These are phyloP conservation scores for Dysphania ambrosioides DNA, from an alignment of 148 eudicot genomes.

Conservation along the genomic window DNA sequence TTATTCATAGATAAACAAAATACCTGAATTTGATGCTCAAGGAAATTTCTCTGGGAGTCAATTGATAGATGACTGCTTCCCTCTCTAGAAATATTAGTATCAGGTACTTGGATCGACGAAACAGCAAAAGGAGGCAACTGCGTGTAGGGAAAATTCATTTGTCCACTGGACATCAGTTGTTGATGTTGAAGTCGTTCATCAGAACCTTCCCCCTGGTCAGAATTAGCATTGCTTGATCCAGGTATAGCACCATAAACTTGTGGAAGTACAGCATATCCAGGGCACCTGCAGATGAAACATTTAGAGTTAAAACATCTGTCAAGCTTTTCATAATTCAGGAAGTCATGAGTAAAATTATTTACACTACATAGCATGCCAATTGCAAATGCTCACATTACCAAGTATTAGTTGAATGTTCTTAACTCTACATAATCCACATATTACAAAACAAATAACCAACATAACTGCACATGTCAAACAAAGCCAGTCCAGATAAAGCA, in stretches of 20 bases:
- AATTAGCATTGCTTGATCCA: conserved; percentile 25
- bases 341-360: too few species aligned
- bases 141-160: conserved; percentile 30
- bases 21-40: conserved; percentile 85
- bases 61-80: conserved; percentile 34
- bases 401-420: not conserved
- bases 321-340: not conserved
- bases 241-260: conserved; percentile 32
- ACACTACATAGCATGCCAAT: not conserved
- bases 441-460: not conserved
- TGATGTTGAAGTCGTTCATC: conserved; percentile 37
- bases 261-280: conserved; percentile 64
- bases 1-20: not conserved
- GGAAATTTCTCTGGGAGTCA: conserved; percentile 43
- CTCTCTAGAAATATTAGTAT: conserved; percentile 28
- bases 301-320: not conserved
- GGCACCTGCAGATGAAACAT: conserved; percentile 47
- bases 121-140: conserved; percentile 42
- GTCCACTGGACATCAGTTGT: conserved; percentile 33
- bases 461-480: not conserved
- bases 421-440: not conserved
- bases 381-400: not conserved
- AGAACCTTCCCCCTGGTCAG: conserved; percentile 27
- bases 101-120: conserved; percentile 36
- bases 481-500: not conserved